These are phyloP conservation scores for Psilocybe azurescens DNA, from an alignment of 768 basidiomycete genomes.

Conservation along the genomic window DNA sequence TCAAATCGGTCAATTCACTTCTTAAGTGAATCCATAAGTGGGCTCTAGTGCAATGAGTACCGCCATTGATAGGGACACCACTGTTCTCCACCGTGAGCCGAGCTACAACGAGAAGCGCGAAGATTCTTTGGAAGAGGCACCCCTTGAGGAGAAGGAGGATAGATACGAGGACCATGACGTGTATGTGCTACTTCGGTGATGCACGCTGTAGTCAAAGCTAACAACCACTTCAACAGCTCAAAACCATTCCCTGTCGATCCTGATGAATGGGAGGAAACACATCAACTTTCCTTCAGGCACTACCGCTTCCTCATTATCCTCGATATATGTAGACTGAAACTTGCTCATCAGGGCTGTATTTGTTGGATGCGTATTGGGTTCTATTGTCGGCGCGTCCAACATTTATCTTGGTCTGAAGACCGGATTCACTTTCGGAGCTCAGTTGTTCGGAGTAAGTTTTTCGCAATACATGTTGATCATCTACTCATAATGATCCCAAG, in stretches of 20 bases:
- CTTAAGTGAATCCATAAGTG: background rate
- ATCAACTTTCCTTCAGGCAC: constrained; percentile 57
- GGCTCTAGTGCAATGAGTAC: background rate
- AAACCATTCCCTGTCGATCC: constrained; percentile 62
- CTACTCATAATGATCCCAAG: constrained; percentile 22
- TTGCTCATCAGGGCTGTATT: constrained; percentile 43
- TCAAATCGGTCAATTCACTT: background rate
- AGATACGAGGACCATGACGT: constrained; percentile 2
- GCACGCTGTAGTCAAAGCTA: background rate
- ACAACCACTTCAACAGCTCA: background rate
- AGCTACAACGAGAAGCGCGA: background rate
- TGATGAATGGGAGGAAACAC: constrained; percentile 49
- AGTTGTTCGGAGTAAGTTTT: constrained; percentile 57
- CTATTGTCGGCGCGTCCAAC: constrained; percentile 63
- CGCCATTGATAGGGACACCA: background rate
- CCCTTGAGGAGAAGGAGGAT: background rate
- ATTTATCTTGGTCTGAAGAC: constrained; percentile 75
- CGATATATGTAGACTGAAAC: too few relatives aligned
- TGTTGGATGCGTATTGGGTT: constrained; percentile 56
- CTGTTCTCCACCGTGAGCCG: background rate
- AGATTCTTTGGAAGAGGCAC: background rate
- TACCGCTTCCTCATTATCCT: background rate
- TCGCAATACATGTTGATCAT: background rate
- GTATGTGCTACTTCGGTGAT: background rate
- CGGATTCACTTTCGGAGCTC: constrained; percentile 69